Conservation (phyloP, 495 filamentous ascomycete genomes). For the Trichodelitschia bisporula region DNA sequence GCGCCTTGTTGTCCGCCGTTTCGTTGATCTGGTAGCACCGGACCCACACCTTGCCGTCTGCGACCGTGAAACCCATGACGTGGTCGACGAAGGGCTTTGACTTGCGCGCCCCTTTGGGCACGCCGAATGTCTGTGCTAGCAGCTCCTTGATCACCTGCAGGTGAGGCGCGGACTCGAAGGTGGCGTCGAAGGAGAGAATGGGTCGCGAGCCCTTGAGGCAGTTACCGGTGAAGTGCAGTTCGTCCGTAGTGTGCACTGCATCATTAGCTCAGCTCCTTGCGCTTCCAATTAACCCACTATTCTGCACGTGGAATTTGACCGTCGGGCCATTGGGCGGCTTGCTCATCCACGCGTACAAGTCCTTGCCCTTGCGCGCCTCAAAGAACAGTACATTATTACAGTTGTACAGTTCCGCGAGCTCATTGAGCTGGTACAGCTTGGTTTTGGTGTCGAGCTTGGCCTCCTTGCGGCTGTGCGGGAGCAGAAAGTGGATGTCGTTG, state of each 20-base stretch:
- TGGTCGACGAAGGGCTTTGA: slow-evolving; percentile 93
- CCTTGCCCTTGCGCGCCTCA: slow-evolving; percentile 83
- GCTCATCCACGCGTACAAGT: slow-evolving; percentile 82
- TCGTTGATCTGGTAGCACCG: slow-evolving; percentile 84
- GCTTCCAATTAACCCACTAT: slow-evolving; percentile 9
- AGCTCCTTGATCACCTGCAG: slow-evolving; percentile 60
- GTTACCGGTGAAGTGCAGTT: slow-evolving; percentile 91
- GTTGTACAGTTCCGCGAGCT: slow-evolving; percentile 91
- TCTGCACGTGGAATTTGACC: slow-evolving; percentile 62
- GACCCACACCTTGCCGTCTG: slow-evolving; percentile 92
- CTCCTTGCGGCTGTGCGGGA: slow-evolving; percentile 83
- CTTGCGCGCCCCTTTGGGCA: slow-evolving; percentile 66
- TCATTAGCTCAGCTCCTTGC: not conserved
- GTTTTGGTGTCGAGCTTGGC: slow-evolving; percentile 93
- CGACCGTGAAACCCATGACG: slow-evolving; percentile 75
- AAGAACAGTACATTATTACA: slow-evolving; percentile 98
- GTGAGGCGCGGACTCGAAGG: slow-evolving; percentile 54
- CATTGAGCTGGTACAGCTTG: slow-evolving; percentile 79
- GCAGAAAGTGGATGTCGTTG: slow-evolving; percentile 64
- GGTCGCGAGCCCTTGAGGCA: slow-evolving; percentile 88
- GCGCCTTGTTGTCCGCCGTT: slow-evolving; percentile 33
- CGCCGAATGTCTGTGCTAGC: slow-evolving; percentile 76
- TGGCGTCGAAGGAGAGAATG: slow-evolving; percentile 73
- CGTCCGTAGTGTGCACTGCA: slow-evolving; percentile 75
- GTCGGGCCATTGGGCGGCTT: slow-evolving; percentile 91